Evolutionary conservation across 176 grass and related monocot genomes (phyloP), one percentile per base, ranked within the genome.

Genomic region (Oryza coarctata): DNA sequence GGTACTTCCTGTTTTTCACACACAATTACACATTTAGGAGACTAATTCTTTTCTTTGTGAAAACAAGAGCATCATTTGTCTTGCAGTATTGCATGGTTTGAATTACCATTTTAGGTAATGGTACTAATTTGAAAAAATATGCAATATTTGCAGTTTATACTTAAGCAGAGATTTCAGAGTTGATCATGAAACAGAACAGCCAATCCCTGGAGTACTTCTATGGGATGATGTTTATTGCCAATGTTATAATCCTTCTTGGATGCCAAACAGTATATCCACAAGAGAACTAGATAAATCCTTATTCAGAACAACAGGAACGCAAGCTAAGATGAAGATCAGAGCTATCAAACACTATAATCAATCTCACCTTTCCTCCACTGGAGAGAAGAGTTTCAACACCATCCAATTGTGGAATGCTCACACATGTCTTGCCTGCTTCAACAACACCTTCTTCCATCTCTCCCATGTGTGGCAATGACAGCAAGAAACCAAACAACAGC

Each of bases 331-430:
- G 39, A 71, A n/a, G 18, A 18, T 22, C 7, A 65, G 14, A 63
- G 22, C 2, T 23, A 39, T 9, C 47, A 68, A 27, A 25, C 11
- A 18, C 3, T 62, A 41, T 4, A 15, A 31, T 29, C 45, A 8
- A 17, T 13, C 29, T 63, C 44, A 87, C 89, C 81, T 87, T 80
- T 60, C 75, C 85, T 70, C 55, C 85, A 77, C 28, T 68, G 39
- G 85, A 77, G 31, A 91, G 85, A 64, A 88, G 55, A 50, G 49
- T 71, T 22, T 84, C 38, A 32, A 78, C 70, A 31, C 85, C 81
- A 22, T 23, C 40, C 31, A 58, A 7, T 11, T 29, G 62, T 1
- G 80, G 27, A 40, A 72, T 6, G 5, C 3, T 34, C 41, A 39
- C 66, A 23, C 34, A 25, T 68, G 40, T 17, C 13, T 39, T 71